Evolutionary conservation across 345 rosid species (phyloP).

Genomic region (Salix udensis): DNA sequence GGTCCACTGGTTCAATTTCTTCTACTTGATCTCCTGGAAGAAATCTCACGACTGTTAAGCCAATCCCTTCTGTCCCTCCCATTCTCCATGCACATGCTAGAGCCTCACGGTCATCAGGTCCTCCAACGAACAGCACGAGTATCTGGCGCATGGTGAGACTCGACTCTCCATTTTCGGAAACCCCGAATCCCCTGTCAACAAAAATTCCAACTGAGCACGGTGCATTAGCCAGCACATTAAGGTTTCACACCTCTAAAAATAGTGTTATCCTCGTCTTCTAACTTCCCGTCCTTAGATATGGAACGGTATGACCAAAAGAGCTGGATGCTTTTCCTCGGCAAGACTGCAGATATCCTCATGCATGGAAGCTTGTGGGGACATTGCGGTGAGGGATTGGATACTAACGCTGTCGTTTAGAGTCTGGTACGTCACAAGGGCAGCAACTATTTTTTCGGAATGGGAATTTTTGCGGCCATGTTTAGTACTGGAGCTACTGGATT

Average conservation of each 20-base stretch:
- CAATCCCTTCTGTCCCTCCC: slow-evolving; percentile 27
- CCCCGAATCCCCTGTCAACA: slow-evolving; percentile 57
- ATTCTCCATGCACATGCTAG: slow-evolving; percentile 60
- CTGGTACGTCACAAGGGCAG: slow-evolving; percentile 36
- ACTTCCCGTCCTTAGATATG: slow-evolving; percentile 24
- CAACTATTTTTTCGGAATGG: slow-evolving; percentile 43
- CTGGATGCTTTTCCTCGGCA: slow-evolving; percentile 54
- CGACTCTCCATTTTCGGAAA: slow-evolving; percentile 6
- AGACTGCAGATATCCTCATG: slow-evolving; percentile 56
- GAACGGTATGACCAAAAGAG: slow-evolving; percentile 57
- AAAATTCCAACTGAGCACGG: slow-evolving; percentile 67
- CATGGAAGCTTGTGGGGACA: slow-evolving; percentile 60
- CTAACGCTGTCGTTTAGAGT: slow-evolving; percentile 20
- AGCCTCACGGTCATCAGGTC: slow-evolving; percentile 69
- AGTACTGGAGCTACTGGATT: neutral
- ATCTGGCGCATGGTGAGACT: slow-evolving; percentile 18
- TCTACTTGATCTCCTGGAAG: slow-evolving; percentile 19
- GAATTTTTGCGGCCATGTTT: slow-evolving; percentile 22
- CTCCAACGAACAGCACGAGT: slow-evolving; percentile 51
- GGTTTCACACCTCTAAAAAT: slow-evolving; percentile 43
- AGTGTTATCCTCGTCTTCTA: slow-evolving; percentile 36
- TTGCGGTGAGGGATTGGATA: slow-evolving; percentile 43
- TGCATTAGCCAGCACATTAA: slow-evolving; percentile 43
- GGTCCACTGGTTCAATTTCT: neutral
- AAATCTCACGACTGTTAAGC: slow-evolving; percentile 48